These are phyloP conservation scores for Lepidium africanum DNA, from an alignment of 345 rosid genomes.

Conservation along the genomic window DNA sequence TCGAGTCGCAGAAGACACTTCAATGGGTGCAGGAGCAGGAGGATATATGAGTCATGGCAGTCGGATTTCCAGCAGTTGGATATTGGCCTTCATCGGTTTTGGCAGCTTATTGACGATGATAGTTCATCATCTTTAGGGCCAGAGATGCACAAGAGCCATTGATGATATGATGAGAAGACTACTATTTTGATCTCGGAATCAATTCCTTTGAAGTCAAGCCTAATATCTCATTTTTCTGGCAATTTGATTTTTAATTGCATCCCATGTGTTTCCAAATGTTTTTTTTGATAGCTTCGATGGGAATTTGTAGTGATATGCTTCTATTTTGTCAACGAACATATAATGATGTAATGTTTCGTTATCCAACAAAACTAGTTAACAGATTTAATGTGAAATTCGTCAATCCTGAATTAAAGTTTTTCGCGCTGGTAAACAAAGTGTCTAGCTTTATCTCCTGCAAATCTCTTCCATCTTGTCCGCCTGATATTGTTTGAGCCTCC, in stretches of 20 bases:
- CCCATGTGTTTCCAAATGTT: background rate
- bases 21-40: constrained; percentile 2
- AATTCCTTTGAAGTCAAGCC: background rate
- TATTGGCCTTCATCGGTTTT: constrained; percentile 1
- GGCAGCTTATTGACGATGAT: constrained; percentile 4
- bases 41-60: constrained; percentile 12
- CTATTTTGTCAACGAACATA: background rate
- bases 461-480: background rate
- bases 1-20: constrained; percentile 17
- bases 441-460: background rate
- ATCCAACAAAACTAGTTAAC: background rate
- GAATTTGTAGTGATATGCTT: background rate
- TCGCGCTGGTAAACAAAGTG: constrained; percentile 7
- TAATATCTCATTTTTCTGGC: background rate
- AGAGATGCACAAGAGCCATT: background rate
- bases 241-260: background rate
- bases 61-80: constrained; percentile 11
- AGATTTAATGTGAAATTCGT: background rate
- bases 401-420: background rate
- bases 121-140: constrained; percentile 8
- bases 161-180: background rate
- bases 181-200: background rate
- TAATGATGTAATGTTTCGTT: background rate
- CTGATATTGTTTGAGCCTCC: background rate
- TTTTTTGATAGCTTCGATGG: background rate